phyloP scores from a whole-genome alignment of 2,329 filamentous ascomycete species.

The Chaetomium olivaceum region DNA sequence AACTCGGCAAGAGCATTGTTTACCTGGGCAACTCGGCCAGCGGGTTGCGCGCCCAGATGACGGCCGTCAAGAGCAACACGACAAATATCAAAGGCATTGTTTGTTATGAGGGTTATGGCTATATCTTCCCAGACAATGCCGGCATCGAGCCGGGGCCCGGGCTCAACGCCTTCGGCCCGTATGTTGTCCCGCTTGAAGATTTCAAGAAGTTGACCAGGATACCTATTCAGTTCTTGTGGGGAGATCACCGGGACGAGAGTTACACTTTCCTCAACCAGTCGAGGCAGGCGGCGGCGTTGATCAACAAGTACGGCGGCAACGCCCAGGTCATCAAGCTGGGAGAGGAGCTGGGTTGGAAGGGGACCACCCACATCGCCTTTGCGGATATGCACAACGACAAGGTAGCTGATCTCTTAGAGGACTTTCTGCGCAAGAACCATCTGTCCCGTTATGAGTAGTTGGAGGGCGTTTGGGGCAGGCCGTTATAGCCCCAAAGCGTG shows the following conservation, averaged over 20 bases:
- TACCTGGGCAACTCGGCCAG: conserved; percentile 41
- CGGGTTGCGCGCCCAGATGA: conserved; percentile 39
- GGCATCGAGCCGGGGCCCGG: conserved; percentile 13
- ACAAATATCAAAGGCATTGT: conserved; percentile 43
- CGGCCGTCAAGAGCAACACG: conserved; percentile 38
- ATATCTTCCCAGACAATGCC: conserved; percentile 33
- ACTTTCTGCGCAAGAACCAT: conserved; percentile 27
- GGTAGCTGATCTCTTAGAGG: conserved; percentile 32
- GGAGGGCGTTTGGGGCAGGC: too few species aligned
- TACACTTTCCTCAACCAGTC: conserved; percentile 25
- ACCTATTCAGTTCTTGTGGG: conserved; percentile 36
- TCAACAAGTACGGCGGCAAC: conserved; percentile 34
- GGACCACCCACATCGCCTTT: conserved; percentile 34
- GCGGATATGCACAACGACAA: conserved; percentile 35
- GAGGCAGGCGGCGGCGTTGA: conserved; percentile 28
- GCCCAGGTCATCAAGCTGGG: conserved; percentile 34
- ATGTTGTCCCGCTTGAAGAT: conserved; percentile 31
- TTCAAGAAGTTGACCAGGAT: conserved; percentile 35
- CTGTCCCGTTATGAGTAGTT: conserved; percentile 25
- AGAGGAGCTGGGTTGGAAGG: conserved; percentile 30
- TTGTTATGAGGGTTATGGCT: conserved; percentile 35
- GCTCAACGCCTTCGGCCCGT: conserved; percentile 31
- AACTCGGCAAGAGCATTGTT: conserved; percentile 36
- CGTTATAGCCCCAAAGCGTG: too few species aligned
- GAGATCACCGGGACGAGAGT: conserved; percentile 33